phyloP scores from a whole-genome alignment of 768 basidiomycete species.

The Mycena vulgaris region DNA sequence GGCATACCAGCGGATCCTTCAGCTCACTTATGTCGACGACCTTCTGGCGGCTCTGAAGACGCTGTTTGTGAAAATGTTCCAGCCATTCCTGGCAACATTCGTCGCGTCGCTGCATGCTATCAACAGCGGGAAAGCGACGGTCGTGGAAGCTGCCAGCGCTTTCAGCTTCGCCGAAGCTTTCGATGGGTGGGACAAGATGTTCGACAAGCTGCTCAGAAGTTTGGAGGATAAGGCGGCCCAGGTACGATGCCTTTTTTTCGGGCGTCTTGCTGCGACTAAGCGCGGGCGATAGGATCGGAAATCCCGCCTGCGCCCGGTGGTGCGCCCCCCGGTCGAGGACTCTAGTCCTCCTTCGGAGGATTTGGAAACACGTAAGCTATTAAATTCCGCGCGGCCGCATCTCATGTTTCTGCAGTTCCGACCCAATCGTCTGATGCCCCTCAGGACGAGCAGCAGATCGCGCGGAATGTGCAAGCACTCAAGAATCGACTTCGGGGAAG shows the following conservation, averaged over 20 bases:
- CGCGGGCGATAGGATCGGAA: slow-evolving; percentile 73
- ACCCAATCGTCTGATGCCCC: slow-evolving; percentile 65
- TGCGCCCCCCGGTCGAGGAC: slow-evolving; percentile 54
- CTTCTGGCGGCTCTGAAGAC: slow-evolving; percentile 85
- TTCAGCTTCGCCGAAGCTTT: slow-evolving; percentile 84
- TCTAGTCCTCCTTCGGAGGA: slow-evolving; percentile 73
- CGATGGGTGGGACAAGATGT: slow-evolving; percentile 85
- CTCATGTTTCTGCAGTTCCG: slow-evolving; percentile 54
- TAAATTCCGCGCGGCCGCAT: slow-evolving; percentile 4
- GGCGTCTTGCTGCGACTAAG: background rate
- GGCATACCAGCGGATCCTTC: slow-evolving; percentile 96
- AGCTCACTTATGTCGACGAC: slow-evolving; percentile 94
- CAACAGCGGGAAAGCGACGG: slow-evolving; percentile 60
- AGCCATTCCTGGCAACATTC: slow-evolving; percentile 87
- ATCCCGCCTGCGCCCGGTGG: slow-evolving; percentile 67
- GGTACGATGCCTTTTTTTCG: slow-evolving; percentile 51
- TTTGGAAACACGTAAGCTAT: slow-evolving; percentile 65
- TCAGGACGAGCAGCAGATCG: slow-evolving; percentile 91
- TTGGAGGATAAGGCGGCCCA: slow-evolving; percentile 84
- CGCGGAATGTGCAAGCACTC: slow-evolving; percentile 91
- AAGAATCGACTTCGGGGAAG: slow-evolving; percentile 88
- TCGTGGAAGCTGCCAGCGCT: slow-evolving; percentile 53
- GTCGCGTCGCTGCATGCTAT: slow-evolving; percentile 85
- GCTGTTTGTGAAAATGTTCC: slow-evolving; percentile 89
- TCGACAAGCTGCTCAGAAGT: slow-evolving; percentile 81